Evolutionary conservation across 169 alveolate species (phyloP), one percentile per base, ranked within the genome.

Genomic region (Neospora caninum): DNA sequence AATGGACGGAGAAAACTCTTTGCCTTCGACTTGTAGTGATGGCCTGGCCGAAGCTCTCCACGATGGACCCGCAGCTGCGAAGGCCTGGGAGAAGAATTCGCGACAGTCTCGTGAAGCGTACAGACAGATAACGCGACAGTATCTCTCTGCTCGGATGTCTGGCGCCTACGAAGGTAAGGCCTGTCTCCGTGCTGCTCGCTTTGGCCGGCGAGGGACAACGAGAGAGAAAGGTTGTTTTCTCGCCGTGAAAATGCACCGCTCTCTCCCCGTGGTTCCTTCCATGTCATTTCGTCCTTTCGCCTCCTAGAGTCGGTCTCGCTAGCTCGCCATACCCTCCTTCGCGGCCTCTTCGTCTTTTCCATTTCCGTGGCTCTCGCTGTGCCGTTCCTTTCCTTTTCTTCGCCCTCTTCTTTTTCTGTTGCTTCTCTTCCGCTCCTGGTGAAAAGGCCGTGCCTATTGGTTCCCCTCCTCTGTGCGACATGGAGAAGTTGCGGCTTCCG

Each of bases 151-250:
- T 18, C 86, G 86, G 27, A 78, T 78, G 86, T n/a, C 9, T 38
- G 86, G 86, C 39, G 86, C 49, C 86, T 78, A 78, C 45, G 86
- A 78, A 78, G 86, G 86, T 78, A 78, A n/a, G 86, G 20, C 27
- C 29, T 36, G 9, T 38, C 31, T 78, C 20, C 27, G 7, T n/a
- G 73, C n/a, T 1, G n/a, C n/a, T n/a, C n/a, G n/a, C n/a, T n/a
- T n/a, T n/a, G n/a, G n/a, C n/a, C n/a, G n/a, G n/a, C n/a, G n/a
- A n/a, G n/a, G n/a, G n/a, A n/a, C 31, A 64, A 29, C 25, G 7
- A 27, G 73, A 7, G 73, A 22, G 34, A 64, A 29, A 64, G 34
- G 20, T 29, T 64, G 34, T 64, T 64, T 64, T 29, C 73, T 64
- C 73, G 1, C 73, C 25, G n/a, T 9, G 31, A 64, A 64, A 4